phyloP scores from a whole-genome alignment of 2,329 filamentous ascomycete genomes.

The Plenodomus lindquistii region DNA sequence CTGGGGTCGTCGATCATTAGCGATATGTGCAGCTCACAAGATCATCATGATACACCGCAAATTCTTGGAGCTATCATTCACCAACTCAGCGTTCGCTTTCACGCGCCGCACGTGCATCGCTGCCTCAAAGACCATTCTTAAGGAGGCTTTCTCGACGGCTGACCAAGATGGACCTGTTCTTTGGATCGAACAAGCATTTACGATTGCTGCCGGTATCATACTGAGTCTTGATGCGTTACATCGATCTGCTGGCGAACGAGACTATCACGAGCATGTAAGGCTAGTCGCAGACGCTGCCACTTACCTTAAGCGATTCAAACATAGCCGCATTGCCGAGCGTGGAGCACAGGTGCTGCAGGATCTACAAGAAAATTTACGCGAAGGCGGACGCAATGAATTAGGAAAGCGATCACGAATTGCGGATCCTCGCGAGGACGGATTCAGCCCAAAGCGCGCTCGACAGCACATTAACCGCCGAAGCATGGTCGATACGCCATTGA shows the following conservation, averaged over 20 bases:
- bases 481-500: no score
- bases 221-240: conserved; percentile 46
- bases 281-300: conserved; percentile 11
- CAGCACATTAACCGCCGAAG: no score
- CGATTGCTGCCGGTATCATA: conserved; percentile 47
- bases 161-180: conserved; percentile 42
- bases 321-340: no score
- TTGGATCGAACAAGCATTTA: conserved; percentile 49
- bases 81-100: conserved; percentile 43
- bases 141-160: conserved; percentile 38
- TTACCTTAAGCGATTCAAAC: conserved; percentile 14
- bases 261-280: conserved; percentile 10
- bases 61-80: conserved; percentile 45
- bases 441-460: no score
- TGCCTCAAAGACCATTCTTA: conserved; percentile 46
- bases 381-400: no score
- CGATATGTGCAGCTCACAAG: conserved; percentile 46
- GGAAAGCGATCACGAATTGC: no score
- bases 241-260: conserved; percentile 15
- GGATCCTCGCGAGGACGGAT: no score
- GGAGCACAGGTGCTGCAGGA: no score
- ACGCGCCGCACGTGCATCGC: conserved; percentile 47
- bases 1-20: conserved; percentile 45
- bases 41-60: conserved; percentile 50
- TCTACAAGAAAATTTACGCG: no score